Evolutionary conservation across 2,329 filamentous ascomycete genomes (phyloP), one percentile per base, ranked within the genome.

Genomic region (Alternaria burnsii): DNA sequence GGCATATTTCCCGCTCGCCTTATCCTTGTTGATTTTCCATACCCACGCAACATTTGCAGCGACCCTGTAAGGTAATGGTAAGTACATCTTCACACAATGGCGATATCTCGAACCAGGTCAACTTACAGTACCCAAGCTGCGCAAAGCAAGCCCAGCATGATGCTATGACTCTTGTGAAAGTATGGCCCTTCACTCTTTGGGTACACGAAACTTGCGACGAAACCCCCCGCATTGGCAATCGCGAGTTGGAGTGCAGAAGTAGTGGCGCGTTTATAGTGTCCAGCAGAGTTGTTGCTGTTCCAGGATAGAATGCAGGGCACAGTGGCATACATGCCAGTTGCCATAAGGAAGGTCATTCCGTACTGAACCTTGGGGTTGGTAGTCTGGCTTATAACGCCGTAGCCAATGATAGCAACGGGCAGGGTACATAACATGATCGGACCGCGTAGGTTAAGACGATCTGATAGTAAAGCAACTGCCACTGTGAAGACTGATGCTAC

Each of bases 201-300:
- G 64, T 90, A 90, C 5, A 87, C 84, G 69, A 90, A 90, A 0
- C 84, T 86, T 0, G 88, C 86, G 3, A 91, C 87, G 66, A 91
- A 89, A 0, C 89, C 89, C 46, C 88, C 88, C 8, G 83, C 85
- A 65, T 91, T 91, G 0, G 88, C 89, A 65, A 91, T 86, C 1
- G 86, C 85, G 26, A 91, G 80, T 74, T 91, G 88, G 66, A 91
- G 69, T 0, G 86, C 89, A 1, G 85, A 86, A 0, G 88, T 89
- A 0, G 89, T 91, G 0, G 89, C 89, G 14, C 89, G 80, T 74
- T 91, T 91, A 71, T 91, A 91, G 71, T 91, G 89, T 0, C 86
- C 88, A 0, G 88, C 87, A 0, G 85, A 88, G 71, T 91, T 91
- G 71, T 90, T 90, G 2, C 86, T 86, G 62, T 88, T 85, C 88